These are phyloP conservation scores for Sphagnum tenellum DNA, from an alignment of 225 moss, liverwort and hornwort genomes.

Conservation along the genomic window DNA sequence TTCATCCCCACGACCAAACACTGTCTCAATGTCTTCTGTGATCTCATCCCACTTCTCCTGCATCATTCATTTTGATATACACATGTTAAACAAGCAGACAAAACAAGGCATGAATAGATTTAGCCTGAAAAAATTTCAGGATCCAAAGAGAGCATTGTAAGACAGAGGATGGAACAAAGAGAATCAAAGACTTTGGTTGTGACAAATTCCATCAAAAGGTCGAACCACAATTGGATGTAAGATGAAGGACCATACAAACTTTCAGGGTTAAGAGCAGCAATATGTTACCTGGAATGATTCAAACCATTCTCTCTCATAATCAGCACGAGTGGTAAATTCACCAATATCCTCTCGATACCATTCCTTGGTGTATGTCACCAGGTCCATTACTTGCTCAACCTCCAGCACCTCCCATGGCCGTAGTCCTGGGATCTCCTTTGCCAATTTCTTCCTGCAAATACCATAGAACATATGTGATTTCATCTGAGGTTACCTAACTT, in stretches of 20 bases:
- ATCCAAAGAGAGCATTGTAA: no score
- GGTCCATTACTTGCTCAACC: slow-evolving; percentile 95
- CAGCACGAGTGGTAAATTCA: slow-evolving; percentile 91
- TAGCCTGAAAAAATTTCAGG: no score
- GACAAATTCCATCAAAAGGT: no score
- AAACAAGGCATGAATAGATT: no score
- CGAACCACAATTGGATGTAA: no score
- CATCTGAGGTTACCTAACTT: no score
- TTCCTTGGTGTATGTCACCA: slow-evolving; percentile 70
- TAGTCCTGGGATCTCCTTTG: slow-evolving; percentile 87
- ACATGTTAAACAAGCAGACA: no score
- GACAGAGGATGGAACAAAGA: no score
- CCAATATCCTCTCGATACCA: slow-evolving; percentile 98
- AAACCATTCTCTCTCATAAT: slow-evolving; percentile 94
- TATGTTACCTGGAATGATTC: slow-evolving; percentile 78
- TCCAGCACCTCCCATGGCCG: slow-evolving; percentile 98
- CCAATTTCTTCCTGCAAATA: slow-evolving; percentile 65
- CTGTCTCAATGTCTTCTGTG: slow-evolving; percentile 86
- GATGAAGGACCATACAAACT: no score
- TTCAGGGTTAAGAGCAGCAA: not conserved
- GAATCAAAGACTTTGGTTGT: no score
- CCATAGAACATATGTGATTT: no score
- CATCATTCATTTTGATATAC: slow-evolving; percentile 1
- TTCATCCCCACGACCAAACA: slow-evolving; percentile 77
- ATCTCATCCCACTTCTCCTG: slow-evolving; percentile 99